phyloP scores from a whole-genome alignment of 192 early-diverging fungal genomes.

The Borealophlyctis nickersoniae region DNA sequence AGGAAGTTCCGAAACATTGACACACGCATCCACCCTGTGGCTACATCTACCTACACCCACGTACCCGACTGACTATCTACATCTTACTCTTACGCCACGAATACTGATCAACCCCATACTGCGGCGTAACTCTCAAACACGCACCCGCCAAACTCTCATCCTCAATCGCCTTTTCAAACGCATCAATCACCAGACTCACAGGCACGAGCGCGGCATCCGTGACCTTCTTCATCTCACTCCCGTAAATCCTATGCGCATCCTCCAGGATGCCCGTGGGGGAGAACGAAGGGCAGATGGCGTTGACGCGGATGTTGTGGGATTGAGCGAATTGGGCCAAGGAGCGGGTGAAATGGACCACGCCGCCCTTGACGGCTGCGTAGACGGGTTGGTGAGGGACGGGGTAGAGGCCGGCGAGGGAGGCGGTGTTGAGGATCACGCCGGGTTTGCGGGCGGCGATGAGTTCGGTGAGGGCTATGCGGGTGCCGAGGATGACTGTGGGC shows the following conservation, averaged over 20 bases:
- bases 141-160: conserved; percentile 36
- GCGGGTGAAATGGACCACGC: conserved; percentile 45
- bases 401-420: conserved; percentile 67
- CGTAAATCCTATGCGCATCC: conserved; percentile 3
- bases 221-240: conserved; percentile 2
- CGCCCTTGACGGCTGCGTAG: conserved; percentile 76
- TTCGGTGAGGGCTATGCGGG: conserved; percentile 64
- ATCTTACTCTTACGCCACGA: conserved; percentile 13
- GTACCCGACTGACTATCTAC: too few species aligned
- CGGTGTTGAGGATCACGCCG: conserved; percentile 74
- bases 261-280: conserved; percentile 25
- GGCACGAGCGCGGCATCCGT: conserved; percentile 24
- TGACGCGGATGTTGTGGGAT: conserved; percentile 35
- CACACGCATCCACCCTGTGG: too few species aligned
- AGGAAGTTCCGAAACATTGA: too few species aligned
- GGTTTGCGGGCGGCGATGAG: conserved; percentile 45
- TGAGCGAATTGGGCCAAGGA: conserved; percentile 14
- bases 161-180: conserved; percentile 44
- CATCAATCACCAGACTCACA: conserved; percentile 42
- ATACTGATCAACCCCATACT: conserved; percentile 37
- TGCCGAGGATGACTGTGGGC: conserved; percentile 61
- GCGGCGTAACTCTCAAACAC: conserved; percentile 30
- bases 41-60: too few species aligned
- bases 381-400: conserved; percentile 52
- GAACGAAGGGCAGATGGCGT: conserved; percentile 30